A percentile compares a stretch with the other conserved stretches of the same genome.
phyloP scores from a whole-genome alignment of 164 flowering plant genomes.

The Amborella trichopoda region DNA sequence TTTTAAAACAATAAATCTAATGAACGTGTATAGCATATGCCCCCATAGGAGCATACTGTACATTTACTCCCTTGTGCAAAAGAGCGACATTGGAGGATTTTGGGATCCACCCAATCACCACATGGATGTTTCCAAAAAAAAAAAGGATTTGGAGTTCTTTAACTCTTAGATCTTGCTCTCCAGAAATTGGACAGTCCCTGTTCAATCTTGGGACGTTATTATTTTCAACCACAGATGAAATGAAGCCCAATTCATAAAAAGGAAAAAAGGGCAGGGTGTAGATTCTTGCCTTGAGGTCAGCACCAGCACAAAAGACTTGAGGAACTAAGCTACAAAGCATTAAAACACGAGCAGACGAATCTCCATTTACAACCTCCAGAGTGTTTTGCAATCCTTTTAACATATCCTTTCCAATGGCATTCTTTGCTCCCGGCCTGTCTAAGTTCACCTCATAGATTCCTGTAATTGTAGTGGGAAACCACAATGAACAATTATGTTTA shows the following conservation, averaged over 20 bases:
- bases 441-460: conserved; percentile 76
- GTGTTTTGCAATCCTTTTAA: conserved; percentile 41
- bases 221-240: too few relatives aligned
- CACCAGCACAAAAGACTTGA: conserved; percentile 84
- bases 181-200: too few relatives aligned
- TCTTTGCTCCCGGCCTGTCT: conserved; percentile 70
- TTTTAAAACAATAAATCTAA: too few relatives aligned
- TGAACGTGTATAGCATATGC: too few relatives aligned
- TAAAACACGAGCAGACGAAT: conserved; percentile 51
- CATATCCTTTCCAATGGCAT: conserved; percentile 81
- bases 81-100: too few relatives aligned
- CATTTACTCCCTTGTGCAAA: too few relatives aligned
- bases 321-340: conserved; percentile 74
- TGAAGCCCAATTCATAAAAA: not conserved
- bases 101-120: too few relatives aligned
- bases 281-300: conserved; percentile 77
- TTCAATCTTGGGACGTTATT: too few relatives aligned
- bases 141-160: too few relatives aligned
- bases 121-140: too few relatives aligned
- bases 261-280: not conserved
- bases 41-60: too few relatives aligned
- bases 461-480: conserved; percentile 11
- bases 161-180: too few relatives aligned
- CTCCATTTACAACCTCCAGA: conserved; percentile 35
- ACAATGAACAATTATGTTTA: not conserved